A percentile compares a stretch with the other conserved stretches of the same genome.
These are phyloP conservation scores for Nidularia sp. DNA, from an alignment of 768 basidiomycete genomes.

Conservation along the genomic window DNA sequence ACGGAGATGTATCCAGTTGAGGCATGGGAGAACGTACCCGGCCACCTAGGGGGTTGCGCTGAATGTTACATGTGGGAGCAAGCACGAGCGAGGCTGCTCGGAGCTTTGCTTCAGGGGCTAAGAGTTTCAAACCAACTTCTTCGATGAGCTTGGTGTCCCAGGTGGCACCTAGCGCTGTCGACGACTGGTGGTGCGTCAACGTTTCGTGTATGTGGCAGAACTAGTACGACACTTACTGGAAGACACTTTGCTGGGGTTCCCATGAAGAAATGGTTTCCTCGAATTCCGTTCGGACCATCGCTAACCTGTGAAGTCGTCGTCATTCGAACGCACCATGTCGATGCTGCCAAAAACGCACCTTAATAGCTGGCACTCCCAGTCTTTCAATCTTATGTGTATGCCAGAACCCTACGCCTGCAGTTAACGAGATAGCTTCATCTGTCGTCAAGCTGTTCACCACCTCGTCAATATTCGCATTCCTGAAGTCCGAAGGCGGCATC, in stretches of 20 bases:
- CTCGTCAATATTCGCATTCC: slow-evolving; percentile 54
- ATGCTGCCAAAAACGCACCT: slow-evolving; percentile 31
- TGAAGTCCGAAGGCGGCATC: slow-evolving; percentile 72
- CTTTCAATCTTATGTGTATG: slow-evolving; percentile 65
- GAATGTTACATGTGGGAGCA: slow-evolving; percentile 83
- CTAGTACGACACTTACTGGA: slow-evolving; percentile 42
- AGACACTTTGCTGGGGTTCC: slow-evolving; percentile 77
- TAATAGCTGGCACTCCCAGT: slow-evolving; percentile 68
- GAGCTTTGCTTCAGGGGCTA: slow-evolving; percentile 71
- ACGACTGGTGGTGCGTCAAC: slow-evolving; percentile 30
- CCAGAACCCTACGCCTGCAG: slow-evolving; percentile 79
- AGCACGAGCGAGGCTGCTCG: slow-evolving; percentile 65
- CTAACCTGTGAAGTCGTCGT: slow-evolving; percentile 43
- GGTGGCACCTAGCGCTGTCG: slow-evolving; percentile 74
- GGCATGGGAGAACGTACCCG: slow-evolving; percentile 34
- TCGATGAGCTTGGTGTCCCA: slow-evolving; percentile 66
- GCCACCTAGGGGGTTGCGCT: slow-evolving; percentile 76
- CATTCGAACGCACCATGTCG: neutral
- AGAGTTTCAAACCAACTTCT: slow-evolving; percentile 55
- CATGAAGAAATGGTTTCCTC: slow-evolving; percentile 80
- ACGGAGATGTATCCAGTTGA: neutral
- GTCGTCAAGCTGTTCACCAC: slow-evolving; percentile 64
- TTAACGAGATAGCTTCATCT: slow-evolving; percentile 71
- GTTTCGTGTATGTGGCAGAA: neutral
- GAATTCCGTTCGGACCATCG: slow-evolving; percentile 75